Evolutionary conservation across 768 basidiomycete species (phyloP).

Genomic region (Tulasnella sp.): DNA sequence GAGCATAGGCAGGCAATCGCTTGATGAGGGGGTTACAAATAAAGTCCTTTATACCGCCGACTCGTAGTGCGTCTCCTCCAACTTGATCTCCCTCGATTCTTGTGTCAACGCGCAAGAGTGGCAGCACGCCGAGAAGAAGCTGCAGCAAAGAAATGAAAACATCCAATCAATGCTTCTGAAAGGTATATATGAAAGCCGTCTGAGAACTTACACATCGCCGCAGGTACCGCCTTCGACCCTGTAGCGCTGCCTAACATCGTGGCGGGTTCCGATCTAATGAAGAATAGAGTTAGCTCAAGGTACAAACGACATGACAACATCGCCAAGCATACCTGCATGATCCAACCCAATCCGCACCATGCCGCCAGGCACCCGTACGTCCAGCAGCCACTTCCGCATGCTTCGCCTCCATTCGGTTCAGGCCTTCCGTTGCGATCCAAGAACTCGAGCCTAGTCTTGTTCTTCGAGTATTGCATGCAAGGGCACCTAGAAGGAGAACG

Average conservation of each 20-base stretch:
- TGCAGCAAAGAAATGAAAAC: background rate
- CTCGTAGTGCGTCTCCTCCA: conserved; percentile 10
- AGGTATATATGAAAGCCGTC: background rate
- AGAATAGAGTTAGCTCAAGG: conserved; percentile 22
- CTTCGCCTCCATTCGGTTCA: conserved; percentile 32
- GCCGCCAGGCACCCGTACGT: conserved; percentile 27
- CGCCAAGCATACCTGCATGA: conserved; percentile 32
- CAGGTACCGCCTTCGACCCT: conserved; percentile 36
- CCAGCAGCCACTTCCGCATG: conserved; percentile 31
- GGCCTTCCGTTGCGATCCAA: conserved; percentile 30
- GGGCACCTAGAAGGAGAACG: conserved; percentile 26
- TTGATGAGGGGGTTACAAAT: too few species aligned
- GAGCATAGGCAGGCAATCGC: too few species aligned
- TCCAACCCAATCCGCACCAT: conserved; percentile 28
- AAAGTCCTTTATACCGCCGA: too few species aligned
- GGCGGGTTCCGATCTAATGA: conserved; percentile 30
- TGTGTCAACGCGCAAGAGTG: conserved; percentile 15
- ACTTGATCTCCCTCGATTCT: conserved; percentile 13
- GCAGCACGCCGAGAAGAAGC: background rate
- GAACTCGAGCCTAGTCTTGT: conserved; percentile 34
- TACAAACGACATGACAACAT: background rate
- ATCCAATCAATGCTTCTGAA: background rate
- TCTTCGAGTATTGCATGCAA: conserved; percentile 34
- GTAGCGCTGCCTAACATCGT: conserved; percentile 35
- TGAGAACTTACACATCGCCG: conserved; percentile 29